Base-by-base conservation (phyloP, 306 rosid species). In the Cyamopsis tetragonoloba region DNA sequence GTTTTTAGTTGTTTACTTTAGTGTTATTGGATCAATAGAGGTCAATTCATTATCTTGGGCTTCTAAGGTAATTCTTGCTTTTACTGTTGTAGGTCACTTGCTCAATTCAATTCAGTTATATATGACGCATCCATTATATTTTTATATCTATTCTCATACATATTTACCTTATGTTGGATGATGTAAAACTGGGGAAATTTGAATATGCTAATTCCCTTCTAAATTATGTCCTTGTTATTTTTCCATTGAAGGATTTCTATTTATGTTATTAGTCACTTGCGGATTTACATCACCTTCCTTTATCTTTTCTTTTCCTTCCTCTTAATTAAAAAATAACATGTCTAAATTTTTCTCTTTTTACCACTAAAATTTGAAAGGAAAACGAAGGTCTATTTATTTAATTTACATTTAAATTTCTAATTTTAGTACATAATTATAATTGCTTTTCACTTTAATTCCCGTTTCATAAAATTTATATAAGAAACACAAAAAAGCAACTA, bases 101-200 rank as follows among this genome's bases (percentile, higher is more conserved):
- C 13, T 34, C 47, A 26, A 0, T 50, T 46, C 44, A 59, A 18
- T 41, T 11, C 3, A 6, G 39, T n/a, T n/a, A n/a, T n/a, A n/a
- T n/a, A n/a, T n/a, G n/a, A n/a, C n/a, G 13, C 58, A 37, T 39
- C 19, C 27, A 53, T 24, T 41, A 26, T 5, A 31, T n/a, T n/a
- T 43, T 20, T 0, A 15, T 49, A 12, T n/a, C n/a, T 17, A 43
- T 10, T 48, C 30, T 22, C 51, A 23, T 60, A n/a, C n/a, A n/a
- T n/a, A n/a, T 48, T 70, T 58, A 26, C 15, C 22, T 39, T 57
- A 27, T 71, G 48, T 77, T 65, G 32, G 34, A 24, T 18, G 31
- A 41, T 13, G 13, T n/a, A 50, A 47, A 55, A 59, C 23, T 8
- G 66, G 38, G 43, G 24, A 41, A 57, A 17, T 13, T 51, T 59